Percentiles rank a stretch among this genome's conserved stretches.
Conservation (phyloP, 345 rosid species). For the Syzygium aqueum region DNA sequence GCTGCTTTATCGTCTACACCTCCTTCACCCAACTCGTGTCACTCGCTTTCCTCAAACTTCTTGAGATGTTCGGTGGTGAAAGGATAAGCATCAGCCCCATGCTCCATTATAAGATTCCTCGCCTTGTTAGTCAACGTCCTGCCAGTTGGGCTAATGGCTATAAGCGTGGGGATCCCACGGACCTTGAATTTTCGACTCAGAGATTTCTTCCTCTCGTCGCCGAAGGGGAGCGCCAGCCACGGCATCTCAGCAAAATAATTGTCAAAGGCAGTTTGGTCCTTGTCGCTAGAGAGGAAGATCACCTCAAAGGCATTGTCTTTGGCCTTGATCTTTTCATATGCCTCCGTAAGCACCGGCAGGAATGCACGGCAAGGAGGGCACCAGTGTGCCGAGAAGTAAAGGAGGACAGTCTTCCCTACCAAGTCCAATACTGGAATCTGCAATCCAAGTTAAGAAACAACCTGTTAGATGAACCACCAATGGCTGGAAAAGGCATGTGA, state of each 20-base stretch:
- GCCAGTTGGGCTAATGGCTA: constrained; percentile 29
- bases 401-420: constrained; percentile 30
- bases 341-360: constrained; percentile 22
- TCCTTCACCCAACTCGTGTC: constrained; percentile 28
- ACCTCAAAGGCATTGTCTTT: constrained; percentile 20
- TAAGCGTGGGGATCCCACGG: constrained; percentile 17
- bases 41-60: constrained; percentile 28
- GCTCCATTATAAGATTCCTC: constrained; percentile 3
- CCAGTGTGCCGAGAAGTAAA: constrained; percentile 37
- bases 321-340: constrained; percentile 25
- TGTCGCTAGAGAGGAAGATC: constrained; percentile 31
- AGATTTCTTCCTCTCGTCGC: constrained; percentile 17
- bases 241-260: constrained; percentile 25
- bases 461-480: neutral
- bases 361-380: constrained; percentile 36
- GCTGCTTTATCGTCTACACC: neutral
- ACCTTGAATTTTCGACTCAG: constrained; percentile 25
- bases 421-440: constrained; percentile 29
- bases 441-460: neutral
- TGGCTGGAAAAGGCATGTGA: neutral
- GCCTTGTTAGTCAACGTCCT: constrained; percentile 19
- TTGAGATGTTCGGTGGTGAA: constrained; percentile 15
- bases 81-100: constrained; percentile 32
- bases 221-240: constrained; percentile 35
- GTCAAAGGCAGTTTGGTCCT: constrained; percentile 17